phyloP scores from a whole-genome alignment of 176 grass and related monocot species.

The Rhynchospora breviuscula region DNA sequence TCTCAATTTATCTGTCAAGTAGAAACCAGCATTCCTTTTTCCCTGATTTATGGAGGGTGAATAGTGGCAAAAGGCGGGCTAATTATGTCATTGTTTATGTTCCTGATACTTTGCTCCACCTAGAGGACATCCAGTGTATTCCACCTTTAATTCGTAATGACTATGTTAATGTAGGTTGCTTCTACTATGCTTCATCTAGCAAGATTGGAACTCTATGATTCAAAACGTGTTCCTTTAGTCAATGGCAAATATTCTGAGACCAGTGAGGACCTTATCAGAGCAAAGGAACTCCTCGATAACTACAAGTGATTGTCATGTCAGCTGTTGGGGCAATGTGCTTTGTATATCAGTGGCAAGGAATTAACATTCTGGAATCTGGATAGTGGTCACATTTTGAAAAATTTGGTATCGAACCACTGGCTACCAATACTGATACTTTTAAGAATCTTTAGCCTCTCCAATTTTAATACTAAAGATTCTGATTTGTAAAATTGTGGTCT shows the following conservation, averaged over 20 bases:
- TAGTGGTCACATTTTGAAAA: not conserved
- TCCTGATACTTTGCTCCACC: slow-evolving; percentile 1
- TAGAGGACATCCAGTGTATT: not conserved
- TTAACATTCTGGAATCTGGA: not conserved
- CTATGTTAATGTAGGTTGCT: slow-evolving; percentile 45
- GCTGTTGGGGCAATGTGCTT: not conserved
- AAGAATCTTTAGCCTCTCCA: not conserved
- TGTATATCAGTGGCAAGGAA: not conserved
- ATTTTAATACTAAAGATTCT: not conserved
- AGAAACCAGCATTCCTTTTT: not conserved
- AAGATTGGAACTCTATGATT: slow-evolving; percentile 49
- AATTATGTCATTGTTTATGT: not conserved
- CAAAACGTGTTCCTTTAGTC: not conserved
- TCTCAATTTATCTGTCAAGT: not conserved
- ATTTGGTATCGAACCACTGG: not conserved
- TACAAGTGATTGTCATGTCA: not conserved
- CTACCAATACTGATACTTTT: not conserved
- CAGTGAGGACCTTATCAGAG: slow-evolving; percentile 35
- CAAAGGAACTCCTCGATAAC: slow-evolving; percentile 47
- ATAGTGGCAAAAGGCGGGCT: not conserved
- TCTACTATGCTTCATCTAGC: slow-evolving; percentile 57
- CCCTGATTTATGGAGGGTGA: not conserved
- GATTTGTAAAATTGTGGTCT: not conserved
- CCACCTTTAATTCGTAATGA: not conserved
- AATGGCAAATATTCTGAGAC: slow-evolving; percentile 36